Evolutionary conservation across 331 rosid genomes (phyloP).

Genomic region (Rhamnella rubrinervis): DNA sequence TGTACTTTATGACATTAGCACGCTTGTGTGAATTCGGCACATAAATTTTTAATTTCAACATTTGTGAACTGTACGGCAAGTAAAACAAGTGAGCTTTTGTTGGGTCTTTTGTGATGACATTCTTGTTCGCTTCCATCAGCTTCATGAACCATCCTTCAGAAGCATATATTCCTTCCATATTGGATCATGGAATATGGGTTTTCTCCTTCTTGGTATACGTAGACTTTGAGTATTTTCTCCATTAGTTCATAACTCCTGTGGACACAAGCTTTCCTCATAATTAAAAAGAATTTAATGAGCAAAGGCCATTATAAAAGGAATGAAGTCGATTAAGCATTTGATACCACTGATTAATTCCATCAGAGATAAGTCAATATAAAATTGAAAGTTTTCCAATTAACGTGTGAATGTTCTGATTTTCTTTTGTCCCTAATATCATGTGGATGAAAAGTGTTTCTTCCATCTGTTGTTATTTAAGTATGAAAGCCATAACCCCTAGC

Average conservation of each 20-base stretch:
- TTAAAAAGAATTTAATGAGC: not conserved
- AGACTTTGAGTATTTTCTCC: not conserved
- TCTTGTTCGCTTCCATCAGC: conserved; percentile 3
- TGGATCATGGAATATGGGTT: not conserved
- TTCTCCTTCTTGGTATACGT: conserved; percentile 1
- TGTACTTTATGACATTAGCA: not conserved
- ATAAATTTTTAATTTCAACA: not conserved
- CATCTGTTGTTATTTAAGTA: too few relatives aligned
- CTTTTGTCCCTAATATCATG: too few relatives aligned
- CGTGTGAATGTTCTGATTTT: too few relatives aligned
- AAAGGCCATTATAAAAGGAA: not conserved
- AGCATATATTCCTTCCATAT: not conserved
- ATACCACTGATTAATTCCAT: too few relatives aligned
- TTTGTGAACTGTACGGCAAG: not conserved
- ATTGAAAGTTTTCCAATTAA: too few relatives aligned
- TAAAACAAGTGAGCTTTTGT: conserved; percentile 3
- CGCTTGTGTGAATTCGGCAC: not conserved
- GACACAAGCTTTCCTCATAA: not conserved
- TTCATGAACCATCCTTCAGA: conserved; percentile 6
- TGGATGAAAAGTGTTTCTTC: too few relatives aligned
- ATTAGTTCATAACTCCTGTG: not conserved
- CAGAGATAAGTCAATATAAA: too few relatives aligned
- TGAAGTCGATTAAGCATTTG: too few relatives aligned
- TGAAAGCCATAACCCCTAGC: too few relatives aligned
- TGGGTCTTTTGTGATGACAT: not conserved